Evolutionary conservation across 2,329 filamentous ascomycete genomes (phyloP).

Genomic region (Sporothrix brunneoviolacea): DNA sequence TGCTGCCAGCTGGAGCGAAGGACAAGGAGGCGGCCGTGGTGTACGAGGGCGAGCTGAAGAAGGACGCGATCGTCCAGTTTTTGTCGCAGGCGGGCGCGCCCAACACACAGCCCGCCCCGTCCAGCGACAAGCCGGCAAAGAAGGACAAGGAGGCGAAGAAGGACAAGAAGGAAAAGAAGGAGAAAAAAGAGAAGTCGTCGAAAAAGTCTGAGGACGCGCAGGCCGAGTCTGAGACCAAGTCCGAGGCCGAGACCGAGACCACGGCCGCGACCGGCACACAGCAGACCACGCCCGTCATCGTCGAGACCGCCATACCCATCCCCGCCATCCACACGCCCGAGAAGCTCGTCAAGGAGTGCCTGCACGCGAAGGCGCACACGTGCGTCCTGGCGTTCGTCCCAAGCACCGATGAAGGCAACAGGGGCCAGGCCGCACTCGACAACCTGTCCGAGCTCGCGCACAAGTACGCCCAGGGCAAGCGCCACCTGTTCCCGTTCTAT

Average conservation of each 20-base stretch:
- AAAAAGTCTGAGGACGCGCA: conserved; percentile 35
- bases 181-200: conserved; percentile 14
- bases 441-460: conserved; percentile 67
- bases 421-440: conserved; percentile 49
- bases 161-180: conserved; percentile 15
- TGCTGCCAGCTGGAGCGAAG: conserved; percentile 65
- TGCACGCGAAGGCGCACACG: conserved; percentile 68
- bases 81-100: conserved; percentile 71
- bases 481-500: conserved; percentile 76
- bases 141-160: conserved; percentile 37
- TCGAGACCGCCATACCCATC: conserved; percentile 56
- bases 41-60: conserved; percentile 81
- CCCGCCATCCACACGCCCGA: conserved; percentile 56
- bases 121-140: conserved; percentile 30
- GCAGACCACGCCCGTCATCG: conserved; percentile 39
- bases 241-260: conserved; percentile 19
- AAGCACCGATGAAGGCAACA: conserved; percentile 28
- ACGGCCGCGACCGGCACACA: conserved; percentile 29
- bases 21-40: conserved; percentile 61
- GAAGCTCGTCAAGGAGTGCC: conserved; percentile 63
- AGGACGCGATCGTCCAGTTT: conserved; percentile 74
- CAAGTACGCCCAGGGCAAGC: conserved; percentile 62
- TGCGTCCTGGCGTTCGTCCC: conserved; percentile 69
- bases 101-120: conserved; percentile 57
- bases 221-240: conserved; percentile 35